Conservation (phyloP, 345 rosid genomes). For the Citrus glauca region DNA sequence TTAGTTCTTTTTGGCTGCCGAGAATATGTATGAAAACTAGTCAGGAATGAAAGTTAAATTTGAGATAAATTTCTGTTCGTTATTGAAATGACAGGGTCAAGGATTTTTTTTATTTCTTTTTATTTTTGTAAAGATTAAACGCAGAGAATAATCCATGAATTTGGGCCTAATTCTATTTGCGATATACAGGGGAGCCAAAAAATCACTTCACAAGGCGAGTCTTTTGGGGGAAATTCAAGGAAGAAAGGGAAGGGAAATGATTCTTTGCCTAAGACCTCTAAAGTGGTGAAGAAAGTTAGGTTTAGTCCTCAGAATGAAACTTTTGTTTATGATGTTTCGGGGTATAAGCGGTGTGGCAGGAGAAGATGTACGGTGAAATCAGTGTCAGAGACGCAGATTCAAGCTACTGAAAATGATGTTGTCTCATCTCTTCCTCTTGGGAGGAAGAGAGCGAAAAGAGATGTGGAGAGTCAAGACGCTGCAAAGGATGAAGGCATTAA, state of each 20-base stretch:
- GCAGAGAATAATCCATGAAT: background rate
- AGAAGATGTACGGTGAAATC: constrained; percentile 7
- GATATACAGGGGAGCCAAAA: constrained; percentile 23
- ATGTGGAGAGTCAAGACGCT: constrained; percentile 8
- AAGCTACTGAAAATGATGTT: background rate
- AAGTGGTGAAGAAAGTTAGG: constrained; percentile 45
- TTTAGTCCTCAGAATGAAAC: constrained; percentile 55
- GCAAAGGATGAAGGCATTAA: background rate
- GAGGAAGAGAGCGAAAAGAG: constrained; percentile 28
- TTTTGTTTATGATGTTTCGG: constrained; percentile 38
- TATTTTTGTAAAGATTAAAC: background rate
- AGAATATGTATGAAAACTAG: background rate
- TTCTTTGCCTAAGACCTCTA: constrained; percentile 7
- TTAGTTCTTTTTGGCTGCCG: background rate
- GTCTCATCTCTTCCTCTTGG: constrained; percentile 10
- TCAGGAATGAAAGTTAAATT: background rate
- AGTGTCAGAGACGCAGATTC: background rate
- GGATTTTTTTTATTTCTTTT: background rate
- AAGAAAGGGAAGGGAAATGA: constrained; percentile 10
- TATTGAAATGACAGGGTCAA: background rate
- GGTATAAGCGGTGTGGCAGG: constrained; percentile 6
- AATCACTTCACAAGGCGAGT: background rate
- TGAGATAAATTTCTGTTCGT: background rate
- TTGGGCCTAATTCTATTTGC: background rate
- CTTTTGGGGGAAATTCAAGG: background rate